A percentile compares a stretch with the other conserved stretches of the same genome.
Conservation (phyloP, 306 rosid genomes). For the Styphnolobium japonicum region DNA sequence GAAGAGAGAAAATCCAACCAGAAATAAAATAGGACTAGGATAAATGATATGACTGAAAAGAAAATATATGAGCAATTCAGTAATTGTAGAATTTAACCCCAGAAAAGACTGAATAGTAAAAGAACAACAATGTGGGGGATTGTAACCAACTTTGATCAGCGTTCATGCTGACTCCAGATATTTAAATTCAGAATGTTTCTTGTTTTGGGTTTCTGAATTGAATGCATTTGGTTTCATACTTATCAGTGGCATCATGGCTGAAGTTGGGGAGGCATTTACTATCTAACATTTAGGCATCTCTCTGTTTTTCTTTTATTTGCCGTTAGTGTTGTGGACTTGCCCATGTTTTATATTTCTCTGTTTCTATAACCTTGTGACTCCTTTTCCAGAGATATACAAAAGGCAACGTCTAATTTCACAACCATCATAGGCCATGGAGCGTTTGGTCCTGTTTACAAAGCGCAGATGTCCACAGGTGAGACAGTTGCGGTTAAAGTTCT, state of each 20-base stretch:
- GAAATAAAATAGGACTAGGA: background rate
- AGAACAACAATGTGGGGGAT: background rate
- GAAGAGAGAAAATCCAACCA: background rate
- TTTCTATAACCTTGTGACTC: slow-evolving; percentile 12
- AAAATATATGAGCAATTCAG: background rate
- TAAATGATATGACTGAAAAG: background rate
- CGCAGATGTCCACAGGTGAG: slow-evolving; percentile 74
- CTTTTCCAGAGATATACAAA: slow-evolving; percentile 69
- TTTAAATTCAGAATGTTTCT: background rate
- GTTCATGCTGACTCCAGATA: background rate
- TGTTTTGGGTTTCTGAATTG: background rate
- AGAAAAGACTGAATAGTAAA: background rate
- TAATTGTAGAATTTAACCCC: background rate
- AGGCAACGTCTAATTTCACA: slow-evolving; percentile 83
- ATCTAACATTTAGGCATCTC: background rate
- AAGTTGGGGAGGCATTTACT: background rate
- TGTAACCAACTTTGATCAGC: background rate
- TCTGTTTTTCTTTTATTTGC: background rate
- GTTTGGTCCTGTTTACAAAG: slow-evolving; percentile 93
- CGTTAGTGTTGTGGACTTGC: background rate
- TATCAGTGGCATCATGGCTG: background rate
- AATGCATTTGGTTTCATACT: background rate
- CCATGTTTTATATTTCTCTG: background rate
- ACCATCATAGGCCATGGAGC: slow-evolving; percentile 94
- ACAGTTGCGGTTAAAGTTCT: slow-evolving; percentile 88